Base-by-base conservation (phyloP, 208 protist genomes). In the Lotmaria passim region DNA sequence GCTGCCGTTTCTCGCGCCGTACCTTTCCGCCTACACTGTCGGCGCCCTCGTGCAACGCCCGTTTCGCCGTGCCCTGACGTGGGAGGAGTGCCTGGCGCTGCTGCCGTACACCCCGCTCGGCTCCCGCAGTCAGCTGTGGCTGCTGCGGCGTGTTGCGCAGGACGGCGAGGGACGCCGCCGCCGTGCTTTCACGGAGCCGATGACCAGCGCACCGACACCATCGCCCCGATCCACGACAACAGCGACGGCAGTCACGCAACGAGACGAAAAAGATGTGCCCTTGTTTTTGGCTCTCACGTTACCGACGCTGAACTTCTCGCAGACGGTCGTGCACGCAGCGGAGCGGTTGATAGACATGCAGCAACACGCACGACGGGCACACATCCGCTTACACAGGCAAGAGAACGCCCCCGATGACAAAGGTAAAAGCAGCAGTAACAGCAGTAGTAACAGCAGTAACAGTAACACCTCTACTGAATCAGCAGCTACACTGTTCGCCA, bases 131-230 rank as follows among this genome's bases (percentile, higher is more conserved):
- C 85, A 93, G 64, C 36, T 80, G 31, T 69, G 70, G 52, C 71
- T 95, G 46, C 62, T 95, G 12, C 90, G 86, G 10, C 85, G 82
- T 34, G 48, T 87, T 12, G 75, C 79, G 43, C 73, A 83, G 61
- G 73, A 83, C 31, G 58, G 63, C 19, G 60, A 78, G n/a, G 83
- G 73, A n/a, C n/a, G n/a, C 14, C 64, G 65, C 5, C 73, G 73
- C n/a, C 24, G 28, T 21, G 71, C 26, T 21, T 71, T 71, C 28
- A 52, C 67, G 55, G 63, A 67, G 30, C 19, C 59, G 11, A 52
- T 61, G 53, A 31, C 53, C 52, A 52, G 28, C 65, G 15, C 19
- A 0, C 56, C 55, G 24, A 23, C 36, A 33, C n/a, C 36, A 12
- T 23, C 46, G 17, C 46, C 11, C 46, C 7, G 15, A 14, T 28